Evolutionary conservation across 2,329 filamentous ascomycete genomes (phyloP), one percentile per base, ranked within the genome.

Genomic region (Trichocomaceae sp.): DNA sequence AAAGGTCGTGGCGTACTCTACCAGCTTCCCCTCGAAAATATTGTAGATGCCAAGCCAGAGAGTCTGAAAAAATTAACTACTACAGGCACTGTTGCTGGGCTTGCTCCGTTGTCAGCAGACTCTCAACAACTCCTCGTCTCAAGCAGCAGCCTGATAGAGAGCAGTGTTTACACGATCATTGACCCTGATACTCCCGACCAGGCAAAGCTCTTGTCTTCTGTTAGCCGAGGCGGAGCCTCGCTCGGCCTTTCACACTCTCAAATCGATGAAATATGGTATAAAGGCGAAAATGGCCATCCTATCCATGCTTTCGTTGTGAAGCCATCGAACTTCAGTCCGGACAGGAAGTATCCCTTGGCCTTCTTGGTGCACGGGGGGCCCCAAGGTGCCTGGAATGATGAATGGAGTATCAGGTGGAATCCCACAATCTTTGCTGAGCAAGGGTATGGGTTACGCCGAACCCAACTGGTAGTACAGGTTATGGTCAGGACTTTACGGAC

Each of bases 401-500:
- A 72, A 48, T 83, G 80, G 80, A 75, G 72, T 49, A 77, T 72
- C 4, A 67, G 80, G 59, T 80, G 76, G 76, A 83, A 83, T 57
- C 71, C 75, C 0, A 76, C 77, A 1, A 69, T 80, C 2, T 84
- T 80, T 69, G 82, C 81, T 3, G 79, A 83, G 60, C 79, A 84
- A 62, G 82, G 82, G 8, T 84, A 83, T 57, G 70, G 1, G 70
- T 84, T n/a, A 70, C 76, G 5, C 82, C 82, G 3, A 83, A 84
- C 59, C 77, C 82, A 2, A 79, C 79, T 0, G 82, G 81, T 19
- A 82, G 79, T 54, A 75, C 74, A 2, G 79, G 81, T 0, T 85
- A 81, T 56, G 82, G 82, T 1, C 70, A 81, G 62, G 66, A 70
- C 2, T 76, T 81, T 54, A 80, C 77, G 1, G 79, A 80, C 57